Conservation (phyloP, 2,329 filamentous ascomycete genomes). For the Penicillium sp. region DNA sequence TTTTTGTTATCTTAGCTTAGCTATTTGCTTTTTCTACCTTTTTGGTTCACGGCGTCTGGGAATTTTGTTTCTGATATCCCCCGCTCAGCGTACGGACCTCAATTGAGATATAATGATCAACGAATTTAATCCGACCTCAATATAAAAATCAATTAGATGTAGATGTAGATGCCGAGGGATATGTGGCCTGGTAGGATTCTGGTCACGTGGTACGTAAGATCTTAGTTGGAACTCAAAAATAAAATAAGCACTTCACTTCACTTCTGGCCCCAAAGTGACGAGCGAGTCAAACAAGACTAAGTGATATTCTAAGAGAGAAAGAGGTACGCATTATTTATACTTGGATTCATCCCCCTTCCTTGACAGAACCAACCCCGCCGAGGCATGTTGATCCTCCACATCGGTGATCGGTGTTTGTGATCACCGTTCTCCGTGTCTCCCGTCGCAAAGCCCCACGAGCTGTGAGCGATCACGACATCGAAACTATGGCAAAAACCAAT, state of each 20-base stretch:
- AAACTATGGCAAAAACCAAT: not conserved
- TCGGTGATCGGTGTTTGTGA: slow-evolving; percentile 26
- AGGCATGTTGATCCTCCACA: slow-evolving; percentile 4
- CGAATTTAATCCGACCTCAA: not conserved
- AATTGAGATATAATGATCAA: not conserved
- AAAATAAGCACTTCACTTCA: not conserved
- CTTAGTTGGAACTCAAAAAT: not conserved
- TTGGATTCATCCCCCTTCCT: not conserved
- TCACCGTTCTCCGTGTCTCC: slow-evolving; percentile 18
- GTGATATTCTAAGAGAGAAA: not conserved
- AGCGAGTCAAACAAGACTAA: not conserved
- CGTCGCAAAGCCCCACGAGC: not conserved
- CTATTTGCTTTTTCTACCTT: not conserved
- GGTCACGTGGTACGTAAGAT: slow-evolving; percentile 3
- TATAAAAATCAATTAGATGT: not conserved
- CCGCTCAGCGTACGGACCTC: not conserved
- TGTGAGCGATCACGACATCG: not conserved
- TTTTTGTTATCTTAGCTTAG: not conserved
- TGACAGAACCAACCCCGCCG: not conserved
- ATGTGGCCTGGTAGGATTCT: not conserved
- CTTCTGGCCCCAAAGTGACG: not conserved
- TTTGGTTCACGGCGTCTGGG: slow-evolving; percentile 3
- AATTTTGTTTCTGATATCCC: slow-evolving; percentile 11
- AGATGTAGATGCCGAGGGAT: not conserved
- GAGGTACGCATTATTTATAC: not conserved